A percentile compares a stretch with the other conserved stretches of the same genome.
phyloP scores from a whole-genome alignment of 192 early-diverging fungal genomes.

The Coemansia reversa region DNA sequence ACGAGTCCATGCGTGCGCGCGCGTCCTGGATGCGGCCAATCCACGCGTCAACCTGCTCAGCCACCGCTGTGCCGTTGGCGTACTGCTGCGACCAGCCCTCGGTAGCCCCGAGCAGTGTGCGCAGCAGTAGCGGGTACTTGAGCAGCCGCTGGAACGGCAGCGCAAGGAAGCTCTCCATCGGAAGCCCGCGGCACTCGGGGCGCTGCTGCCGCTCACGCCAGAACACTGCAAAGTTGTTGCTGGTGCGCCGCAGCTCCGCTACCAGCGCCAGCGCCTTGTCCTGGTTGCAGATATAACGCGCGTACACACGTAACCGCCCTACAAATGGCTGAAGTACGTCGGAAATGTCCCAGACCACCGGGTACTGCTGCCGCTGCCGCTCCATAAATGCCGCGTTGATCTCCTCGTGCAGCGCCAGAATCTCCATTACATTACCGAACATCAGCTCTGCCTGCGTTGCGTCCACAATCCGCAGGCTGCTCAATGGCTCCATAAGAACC shows the following conservation, averaged over 20 bases:
- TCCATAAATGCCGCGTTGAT: conserved; percentile 57
- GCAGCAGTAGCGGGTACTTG: conserved; percentile 61
- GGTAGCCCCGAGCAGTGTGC: conserved; percentile 54
- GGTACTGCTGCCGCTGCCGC: conserved; percentile 58
- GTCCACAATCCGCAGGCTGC: conserved; percentile 47
- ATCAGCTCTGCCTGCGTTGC: conserved; percentile 50
- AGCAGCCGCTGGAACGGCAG: conserved; percentile 64
- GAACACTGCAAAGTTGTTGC: conserved; percentile 53
- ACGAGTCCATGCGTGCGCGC: conserved; percentile 43
- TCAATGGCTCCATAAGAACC: conserved; percentile 58
- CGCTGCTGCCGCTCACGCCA: conserved; percentile 54
- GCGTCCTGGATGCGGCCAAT: conserved; percentile 51
- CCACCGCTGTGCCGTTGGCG: conserved; percentile 34
- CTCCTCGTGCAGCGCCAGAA: conserved; percentile 55
- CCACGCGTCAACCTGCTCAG: conserved; percentile 50
- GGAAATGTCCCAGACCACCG: conserved; percentile 55
- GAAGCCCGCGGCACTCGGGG: conserved; percentile 57
- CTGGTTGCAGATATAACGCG: conserved; percentile 60
- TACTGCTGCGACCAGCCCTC: conserved; percentile 43
- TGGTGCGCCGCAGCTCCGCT: conserved; percentile 43
- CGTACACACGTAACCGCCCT: conserved; percentile 50
- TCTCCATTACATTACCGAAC: conserved; percentile 56
- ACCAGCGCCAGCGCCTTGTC: conserved; percentile 56
- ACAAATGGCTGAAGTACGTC: conserved; percentile 57
- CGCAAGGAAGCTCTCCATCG: conserved; percentile 56